Evolutionary conservation across 305 asterid genomes (phyloP).

Genomic region (Lippia alba): DNA sequence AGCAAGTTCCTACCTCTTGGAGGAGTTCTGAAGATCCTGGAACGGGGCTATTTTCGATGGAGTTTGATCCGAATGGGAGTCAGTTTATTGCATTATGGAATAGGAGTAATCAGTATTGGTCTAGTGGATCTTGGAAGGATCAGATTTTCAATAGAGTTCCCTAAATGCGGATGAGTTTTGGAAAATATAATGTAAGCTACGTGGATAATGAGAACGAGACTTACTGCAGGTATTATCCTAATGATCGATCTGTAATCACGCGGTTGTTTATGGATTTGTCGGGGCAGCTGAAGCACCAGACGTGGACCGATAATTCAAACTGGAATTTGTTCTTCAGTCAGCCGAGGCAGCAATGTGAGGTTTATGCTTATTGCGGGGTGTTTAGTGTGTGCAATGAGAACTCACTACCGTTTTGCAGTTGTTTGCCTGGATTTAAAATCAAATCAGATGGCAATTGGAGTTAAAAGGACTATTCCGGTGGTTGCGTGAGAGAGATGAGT

Average conservation of each 20-base stretch:
- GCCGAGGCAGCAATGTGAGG: slow-evolving; percentile 58
- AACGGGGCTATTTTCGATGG: slow-evolving; percentile 36
- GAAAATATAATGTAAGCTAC: slow-evolving; percentile 45
- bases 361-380: slow-evolving; percentile 39
- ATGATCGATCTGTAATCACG: slow-evolving; percentile 35
- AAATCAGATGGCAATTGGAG: slow-evolving; percentile 46
- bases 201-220: slow-evolving; percentile 43
- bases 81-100: slow-evolving; percentile 37
- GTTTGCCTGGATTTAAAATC: slow-evolving; percentile 47
- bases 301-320: slow-evolving; percentile 33
- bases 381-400: slow-evolving; percentile 31
- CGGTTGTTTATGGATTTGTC: slow-evolving; percentile 50
- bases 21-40: slow-evolving; percentile 37
- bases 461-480: slow-evolving; percentile 47
- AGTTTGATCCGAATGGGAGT: slow-evolving; percentile 34
- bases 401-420: slow-evolving; percentile 45
- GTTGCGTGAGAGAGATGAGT: slow-evolving; percentile 23
- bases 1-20: not conserved
- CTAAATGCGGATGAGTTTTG: slow-evolving; percentile 45
- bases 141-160: slow-evolving; percentile 51
- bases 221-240: slow-evolving; percentile 52
- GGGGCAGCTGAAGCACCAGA: slow-evolving; percentile 1
- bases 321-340: slow-evolving; percentile 61
- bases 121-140: slow-evolving; percentile 40
- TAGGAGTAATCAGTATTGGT: slow-evolving; percentile 26